Percentiles rank a stretch among this genome's conserved stretches.
Conservation (phyloP, 2,329 filamentous ascomycete genomes). For the Microdochium bolleyi region DNA sequence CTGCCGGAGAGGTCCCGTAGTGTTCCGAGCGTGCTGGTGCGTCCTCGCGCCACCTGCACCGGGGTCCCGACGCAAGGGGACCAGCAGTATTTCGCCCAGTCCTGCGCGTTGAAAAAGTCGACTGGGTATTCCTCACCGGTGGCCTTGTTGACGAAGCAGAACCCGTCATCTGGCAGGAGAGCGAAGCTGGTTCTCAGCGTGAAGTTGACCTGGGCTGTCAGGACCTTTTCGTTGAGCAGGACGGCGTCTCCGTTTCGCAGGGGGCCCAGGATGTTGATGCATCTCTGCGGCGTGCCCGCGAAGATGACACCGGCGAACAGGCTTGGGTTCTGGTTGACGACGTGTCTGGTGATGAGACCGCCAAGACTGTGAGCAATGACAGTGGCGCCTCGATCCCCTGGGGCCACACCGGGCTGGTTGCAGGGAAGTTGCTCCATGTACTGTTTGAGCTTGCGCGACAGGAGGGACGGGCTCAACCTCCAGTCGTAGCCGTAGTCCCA, state of each 20-base stretch:
- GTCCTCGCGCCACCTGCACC: conserved; percentile 46
- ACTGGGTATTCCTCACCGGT: conserved; percentile 75
- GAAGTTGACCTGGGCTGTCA: conserved; percentile 91
- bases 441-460: conserved; percentile 62
- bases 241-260: conserved; percentile 90
- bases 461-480: conserved; percentile 73
- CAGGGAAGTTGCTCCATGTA: conserved; percentile 70
- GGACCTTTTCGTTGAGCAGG: conserved; percentile 76
- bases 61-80: conserved; percentile 70
- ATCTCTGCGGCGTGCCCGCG: conserved; percentile 76
- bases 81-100: conserved; percentile 71
- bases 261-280: conserved; percentile 86
- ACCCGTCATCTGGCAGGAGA: conserved; percentile 77
- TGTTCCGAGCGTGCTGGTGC: conserved; percentile 30
- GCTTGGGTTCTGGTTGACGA: conserved; percentile 76
- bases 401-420: conserved; percentile 51
- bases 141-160: conserved; percentile 77
- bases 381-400: conserved; percentile 57
- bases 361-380: conserved; percentile 85
- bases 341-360: conserved; percentile 80
- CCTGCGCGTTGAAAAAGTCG: conserved; percentile 73
- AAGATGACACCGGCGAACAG: conserved; percentile 82
- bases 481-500: conserved; percentile 96
- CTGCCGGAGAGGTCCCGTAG: conserved; percentile 36
- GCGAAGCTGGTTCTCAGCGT: conserved; percentile 80